Conservation (phyloP, 139 green algal species). For the Chlorella sp. region DNA sequence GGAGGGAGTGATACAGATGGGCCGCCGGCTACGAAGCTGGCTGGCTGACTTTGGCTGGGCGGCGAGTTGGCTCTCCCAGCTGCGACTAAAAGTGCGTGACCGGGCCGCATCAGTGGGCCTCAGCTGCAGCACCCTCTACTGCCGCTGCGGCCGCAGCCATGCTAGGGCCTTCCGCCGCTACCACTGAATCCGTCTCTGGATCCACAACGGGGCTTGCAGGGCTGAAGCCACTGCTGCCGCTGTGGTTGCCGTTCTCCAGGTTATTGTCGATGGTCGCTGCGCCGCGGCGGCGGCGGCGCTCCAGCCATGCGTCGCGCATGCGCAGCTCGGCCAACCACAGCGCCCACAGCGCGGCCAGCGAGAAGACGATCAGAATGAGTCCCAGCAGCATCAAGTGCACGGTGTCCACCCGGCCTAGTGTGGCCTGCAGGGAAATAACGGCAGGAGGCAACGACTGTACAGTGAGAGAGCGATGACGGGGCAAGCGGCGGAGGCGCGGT, state of each 20-base stretch:
- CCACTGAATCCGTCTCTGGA: not conserved
- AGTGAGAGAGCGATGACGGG: too few species aligned
- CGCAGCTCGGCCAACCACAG: not conserved
- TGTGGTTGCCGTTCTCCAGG: not conserved
- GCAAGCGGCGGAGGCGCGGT: too few species aligned
- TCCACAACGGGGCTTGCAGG: not conserved
- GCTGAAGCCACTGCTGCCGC: not conserved
- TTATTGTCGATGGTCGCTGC: not conserved
- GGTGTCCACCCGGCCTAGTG: not conserved
- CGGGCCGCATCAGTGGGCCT: not conserved
- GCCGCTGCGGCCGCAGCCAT: not conserved
- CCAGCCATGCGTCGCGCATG: not conserved
- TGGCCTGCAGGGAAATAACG: not conserved
- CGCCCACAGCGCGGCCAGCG: not conserved
- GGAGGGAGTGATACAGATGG: too few species aligned
- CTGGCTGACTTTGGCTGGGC: too few species aligned
- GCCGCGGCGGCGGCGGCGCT: not conserved
- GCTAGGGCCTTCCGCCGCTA: not conserved
- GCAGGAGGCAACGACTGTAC: too few species aligned
- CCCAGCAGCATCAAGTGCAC: slow-evolving; percentile 32
- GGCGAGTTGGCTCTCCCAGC: too few species aligned
- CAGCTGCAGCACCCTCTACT: not conserved
- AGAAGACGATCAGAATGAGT: not conserved
- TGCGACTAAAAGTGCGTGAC: too few species aligned
- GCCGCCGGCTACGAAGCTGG: too few species aligned